Percentiles rank a stretch among this genome's conserved stretches.
Evolutionary conservation across 805 yeast genomes (phyloP).

Genomic region (Huiozyma sinensis): DNA sequence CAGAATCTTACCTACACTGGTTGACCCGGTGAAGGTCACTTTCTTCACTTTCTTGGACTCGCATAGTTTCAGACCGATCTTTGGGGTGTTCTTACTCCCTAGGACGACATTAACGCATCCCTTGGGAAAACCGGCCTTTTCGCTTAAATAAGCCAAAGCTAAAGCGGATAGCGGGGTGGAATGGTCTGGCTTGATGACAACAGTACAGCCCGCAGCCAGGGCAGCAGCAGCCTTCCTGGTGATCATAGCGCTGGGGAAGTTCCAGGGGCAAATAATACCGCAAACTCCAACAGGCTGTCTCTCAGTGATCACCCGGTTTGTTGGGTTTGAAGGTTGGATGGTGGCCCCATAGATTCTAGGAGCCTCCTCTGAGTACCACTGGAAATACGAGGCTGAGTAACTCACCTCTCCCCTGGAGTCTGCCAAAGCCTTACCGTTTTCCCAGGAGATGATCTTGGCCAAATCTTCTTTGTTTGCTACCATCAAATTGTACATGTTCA

Average conservation of each 20-base stretch:
- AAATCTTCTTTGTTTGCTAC: conserved; percentile 46
- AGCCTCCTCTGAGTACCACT: conserved; percentile 75
- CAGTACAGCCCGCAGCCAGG: conserved; percentile 54
- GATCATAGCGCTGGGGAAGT: conserved; percentile 60
- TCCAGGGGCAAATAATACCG: conserved; percentile 56
- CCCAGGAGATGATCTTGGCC: conserved; percentile 47
- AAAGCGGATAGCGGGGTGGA: conserved; percentile 52
- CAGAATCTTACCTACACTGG: conserved; percentile 48
- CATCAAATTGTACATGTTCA: conserved; percentile 41
- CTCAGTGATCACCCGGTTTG: conserved; percentile 41
- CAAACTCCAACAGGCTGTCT: conserved; percentile 57
- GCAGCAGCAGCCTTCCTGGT: conserved; percentile 58
- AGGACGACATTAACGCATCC: conserved; percentile 47
- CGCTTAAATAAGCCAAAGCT: conserved; percentile 44
- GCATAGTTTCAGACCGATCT: conserved; percentile 41
- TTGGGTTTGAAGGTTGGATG: conserved; percentile 42
- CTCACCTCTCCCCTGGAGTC: conserved; percentile 47
- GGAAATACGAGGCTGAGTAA: conserved; percentile 64
- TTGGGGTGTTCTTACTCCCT: conserved; percentile 41
- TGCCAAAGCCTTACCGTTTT: conserved; percentile 46
- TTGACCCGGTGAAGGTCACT: conserved; percentile 56
- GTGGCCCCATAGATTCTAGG: conserved; percentile 46
- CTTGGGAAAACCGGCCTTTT: conserved; percentile 50
- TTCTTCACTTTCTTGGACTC: conserved; percentile 41
- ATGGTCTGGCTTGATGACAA: conserved; percentile 50